A percentile compares a stretch with the other conserved stretches of the same genome.
phyloP scores from a whole-genome alignment of 495 filamentous ascomycete species.

The Hypoxylon trugodes region DNA sequence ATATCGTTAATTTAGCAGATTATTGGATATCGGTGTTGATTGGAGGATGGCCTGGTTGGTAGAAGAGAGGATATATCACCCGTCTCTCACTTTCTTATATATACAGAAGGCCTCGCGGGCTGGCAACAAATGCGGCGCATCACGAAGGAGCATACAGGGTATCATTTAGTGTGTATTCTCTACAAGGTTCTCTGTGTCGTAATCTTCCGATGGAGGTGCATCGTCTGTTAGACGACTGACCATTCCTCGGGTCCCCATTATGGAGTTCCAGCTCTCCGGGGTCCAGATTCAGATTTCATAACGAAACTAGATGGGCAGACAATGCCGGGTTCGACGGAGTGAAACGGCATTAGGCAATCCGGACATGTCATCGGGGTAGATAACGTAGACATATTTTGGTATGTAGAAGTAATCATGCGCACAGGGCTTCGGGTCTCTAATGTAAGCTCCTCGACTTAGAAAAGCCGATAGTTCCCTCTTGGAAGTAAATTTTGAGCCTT shows the following conservation, averaged over 20 bases:
- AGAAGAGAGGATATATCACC: not conserved
- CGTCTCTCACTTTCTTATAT: conserved; percentile 6
- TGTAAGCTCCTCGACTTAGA: no score
- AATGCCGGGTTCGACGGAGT: not conserved
- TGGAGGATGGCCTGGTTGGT: not conserved
- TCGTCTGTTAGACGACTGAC: not conserved
- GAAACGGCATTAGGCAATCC: not conserved
- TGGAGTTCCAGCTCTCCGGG: not conserved
- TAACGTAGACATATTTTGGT: no score
- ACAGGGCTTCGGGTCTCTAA: not conserved
- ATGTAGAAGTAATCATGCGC: not conserved
- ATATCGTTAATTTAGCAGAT: no score
- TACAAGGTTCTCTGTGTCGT: conserved; percentile 8
- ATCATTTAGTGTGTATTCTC: not conserved
- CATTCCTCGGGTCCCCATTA: no score
- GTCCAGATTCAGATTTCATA: not conserved
- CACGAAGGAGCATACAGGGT: not conserved
- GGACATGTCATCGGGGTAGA: not conserved
- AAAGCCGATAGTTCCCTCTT: no score
- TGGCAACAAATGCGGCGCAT: not conserved
- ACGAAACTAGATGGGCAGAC: not conserved
- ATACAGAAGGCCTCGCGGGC: not conserved
- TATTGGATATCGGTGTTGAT: conserved; percentile 1
- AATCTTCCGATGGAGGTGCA: not conserved
- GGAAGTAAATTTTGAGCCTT: no score